Evolutionary conservation across 495 filamentous ascomycete species (phyloP).

Genomic region (Penicillium ochrochloron): DNA sequence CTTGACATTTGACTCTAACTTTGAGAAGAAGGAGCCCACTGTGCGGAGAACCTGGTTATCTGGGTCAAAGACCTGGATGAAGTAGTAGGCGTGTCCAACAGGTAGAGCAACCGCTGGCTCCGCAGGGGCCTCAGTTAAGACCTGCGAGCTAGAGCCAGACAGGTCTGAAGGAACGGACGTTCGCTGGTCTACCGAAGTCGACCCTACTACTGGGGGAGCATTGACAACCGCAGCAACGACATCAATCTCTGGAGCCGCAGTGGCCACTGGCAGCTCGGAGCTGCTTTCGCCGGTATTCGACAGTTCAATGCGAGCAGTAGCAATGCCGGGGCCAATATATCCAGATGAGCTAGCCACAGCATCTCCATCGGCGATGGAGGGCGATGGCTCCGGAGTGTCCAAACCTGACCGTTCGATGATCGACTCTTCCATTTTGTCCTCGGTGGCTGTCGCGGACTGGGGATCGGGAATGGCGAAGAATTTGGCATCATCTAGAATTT

Average conservation of each 20-base stretch:
- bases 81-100: slow-evolving; percentile 51
- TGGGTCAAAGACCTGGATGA: slow-evolving; percentile 56
- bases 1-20: slow-evolving; percentile 50
- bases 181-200: slow-evolving; percentile 5
- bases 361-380: slow-evolving; percentile 30
- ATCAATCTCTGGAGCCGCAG: slow-evolving; percentile 22
- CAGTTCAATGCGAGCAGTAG: neutral
- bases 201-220: neutral
- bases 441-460: slow-evolving; percentile 24
- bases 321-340: slow-evolving; percentile 6
- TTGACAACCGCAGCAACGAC: neutral
- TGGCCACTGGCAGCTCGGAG: slow-evolving; percentile 11
- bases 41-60: slow-evolving; percentile 52
- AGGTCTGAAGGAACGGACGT: slow-evolving; percentile 10
- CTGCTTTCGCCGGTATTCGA: neutral
- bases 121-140: slow-evolving; percentile 1
- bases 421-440: slow-evolving; percentile 44
- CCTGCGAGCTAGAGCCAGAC: slow-evolving; percentile 4
- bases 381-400: slow-evolving; percentile 28
- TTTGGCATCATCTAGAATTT: slow-evolving; percentile 41
- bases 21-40: slow-evolving; percentile 57
- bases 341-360: slow-evolving; percentile 43
- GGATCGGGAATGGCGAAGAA: slow-evolving; percentile 51
- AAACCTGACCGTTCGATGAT: slow-evolving; percentile 34
- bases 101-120: slow-evolving; percentile 31